Evolutionary conservation across 2,329 filamentous ascomycete genomes (phyloP).

Genomic region (Fusarium luffae): DNA sequence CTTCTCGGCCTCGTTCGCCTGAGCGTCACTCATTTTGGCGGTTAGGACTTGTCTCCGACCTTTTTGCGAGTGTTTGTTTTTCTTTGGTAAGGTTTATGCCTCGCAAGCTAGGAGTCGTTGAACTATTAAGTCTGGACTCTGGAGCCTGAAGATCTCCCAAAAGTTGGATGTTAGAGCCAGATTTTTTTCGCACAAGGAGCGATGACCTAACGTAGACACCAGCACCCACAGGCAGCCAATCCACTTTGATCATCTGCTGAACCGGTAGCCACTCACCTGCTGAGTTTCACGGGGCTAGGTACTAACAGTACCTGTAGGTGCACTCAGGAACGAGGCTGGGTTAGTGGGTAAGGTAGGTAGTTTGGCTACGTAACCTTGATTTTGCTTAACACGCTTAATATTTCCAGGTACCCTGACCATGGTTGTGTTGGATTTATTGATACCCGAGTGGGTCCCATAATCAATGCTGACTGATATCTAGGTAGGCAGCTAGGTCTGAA

Average conservation of each 20-base stretch:
- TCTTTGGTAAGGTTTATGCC: conserved; percentile 19
- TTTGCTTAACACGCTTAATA: conserved; percentile 6
- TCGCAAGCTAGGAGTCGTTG: conserved; percentile 43
- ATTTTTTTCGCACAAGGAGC: conserved; percentile 47
- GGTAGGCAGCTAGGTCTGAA: not conserved
- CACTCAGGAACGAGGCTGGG: not conserved
- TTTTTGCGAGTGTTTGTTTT: conserved; percentile 35
- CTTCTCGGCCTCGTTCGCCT: conserved; percentile 96
- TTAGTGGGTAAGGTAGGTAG: not conserved
- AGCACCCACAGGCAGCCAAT: conserved; percentile 22
- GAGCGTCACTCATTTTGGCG: conserved; percentile 84
- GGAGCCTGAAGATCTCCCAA: conserved; percentile 41
- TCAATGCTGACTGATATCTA: conserved; percentile 5
- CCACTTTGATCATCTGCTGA: conserved; percentile 19
- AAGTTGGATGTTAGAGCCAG: conserved; percentile 50
- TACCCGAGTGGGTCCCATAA: conserved; percentile 30
- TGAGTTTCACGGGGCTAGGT: not conserved
- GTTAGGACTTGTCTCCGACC: conserved; percentile 37
- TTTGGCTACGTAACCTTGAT: conserved; percentile 27
- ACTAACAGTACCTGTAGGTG: not conserved
- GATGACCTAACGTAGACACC: conserved; percentile 37
- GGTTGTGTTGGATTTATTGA: not conserved
- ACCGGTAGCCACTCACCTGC: not conserved
- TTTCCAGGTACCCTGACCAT: conserved; percentile 13
- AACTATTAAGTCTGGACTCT: conserved; percentile 36